Conservation (phyloP, 2,329 filamentous ascomycete species). For the Fusarium neocosmosporiellum region DNA sequence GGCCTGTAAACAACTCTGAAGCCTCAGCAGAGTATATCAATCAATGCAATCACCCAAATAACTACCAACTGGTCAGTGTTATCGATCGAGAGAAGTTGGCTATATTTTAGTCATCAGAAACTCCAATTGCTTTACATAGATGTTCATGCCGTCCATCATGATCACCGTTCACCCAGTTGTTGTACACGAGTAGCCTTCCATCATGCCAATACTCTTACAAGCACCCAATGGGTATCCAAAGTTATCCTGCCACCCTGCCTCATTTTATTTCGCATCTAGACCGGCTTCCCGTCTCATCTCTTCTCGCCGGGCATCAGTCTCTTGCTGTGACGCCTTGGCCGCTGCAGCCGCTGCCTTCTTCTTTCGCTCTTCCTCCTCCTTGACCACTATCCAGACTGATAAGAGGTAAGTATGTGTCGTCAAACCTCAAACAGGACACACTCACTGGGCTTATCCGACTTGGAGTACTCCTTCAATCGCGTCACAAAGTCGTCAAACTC, state of each 20-base stretch:
- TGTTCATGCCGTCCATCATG: conserved; percentile 9
- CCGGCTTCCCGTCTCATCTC: conserved; percentile 63
- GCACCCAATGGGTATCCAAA: conserved; percentile 9
- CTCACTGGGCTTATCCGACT: conserved; percentile 91
- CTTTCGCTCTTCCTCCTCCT: conserved; percentile 59
- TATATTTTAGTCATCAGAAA: conserved; percentile 19
- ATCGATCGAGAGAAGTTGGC: conserved; percentile 14
- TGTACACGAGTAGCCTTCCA: conserved; percentile 32
- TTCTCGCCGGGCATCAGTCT: conserved; percentile 58
- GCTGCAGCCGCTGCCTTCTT: conserved; percentile 52
- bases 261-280: conserved; percentile 49
- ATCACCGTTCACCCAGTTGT: conserved; percentile 17
- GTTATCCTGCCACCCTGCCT: background rate
- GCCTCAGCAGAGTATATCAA: background rate
- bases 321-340: conserved; percentile 51
- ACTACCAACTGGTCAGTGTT: background rate
- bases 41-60: background rate
- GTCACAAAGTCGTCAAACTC: conserved; percentile 91
- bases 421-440: conserved; percentile 21
- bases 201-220: conserved; percentile 40
- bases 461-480: conserved; percentile 87
- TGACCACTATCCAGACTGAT: conserved; percentile 63
- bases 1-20: background rate
- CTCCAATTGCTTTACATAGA: conserved; percentile 21
- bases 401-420: conserved; percentile 19